Conservation (phyloP, 2,329 filamentous ascomycete species). For the Alternaria hordeiaustralica region DNA sequence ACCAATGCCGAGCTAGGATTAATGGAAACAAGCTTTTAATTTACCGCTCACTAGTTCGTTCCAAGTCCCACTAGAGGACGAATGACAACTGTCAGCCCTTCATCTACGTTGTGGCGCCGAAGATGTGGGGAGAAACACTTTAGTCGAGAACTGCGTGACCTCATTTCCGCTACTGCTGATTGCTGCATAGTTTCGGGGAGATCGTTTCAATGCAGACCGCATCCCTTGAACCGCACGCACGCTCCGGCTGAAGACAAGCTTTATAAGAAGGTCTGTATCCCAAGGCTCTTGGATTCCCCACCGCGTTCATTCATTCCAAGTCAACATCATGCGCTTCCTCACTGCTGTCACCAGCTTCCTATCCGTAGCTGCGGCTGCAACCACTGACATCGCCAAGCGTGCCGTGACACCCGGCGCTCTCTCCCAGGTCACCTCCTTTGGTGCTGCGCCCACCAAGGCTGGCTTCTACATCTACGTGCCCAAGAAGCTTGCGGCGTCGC, state of each 20-base stretch:
- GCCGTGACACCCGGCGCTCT: conserved; percentile 39
- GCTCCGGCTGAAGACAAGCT: neutral
- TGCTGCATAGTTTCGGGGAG: conserved; percentile 6
- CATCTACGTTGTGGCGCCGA: conserved; percentile 5
- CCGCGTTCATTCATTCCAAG: neutral
- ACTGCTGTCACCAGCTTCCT: conserved; percentile 25
- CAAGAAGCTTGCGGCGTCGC: conserved; percentile 52
- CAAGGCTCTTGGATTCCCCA: neutral
- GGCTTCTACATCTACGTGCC: conserved; percentile 62
- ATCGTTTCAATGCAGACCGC: neutral
- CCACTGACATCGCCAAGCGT: conserved; percentile 30
- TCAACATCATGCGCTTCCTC: conserved; percentile 32
- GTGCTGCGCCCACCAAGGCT: conserved; percentile 52
- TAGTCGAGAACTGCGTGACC: conserved; percentile 4
- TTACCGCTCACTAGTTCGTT: neutral
- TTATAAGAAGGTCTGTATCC: conserved; percentile 5
- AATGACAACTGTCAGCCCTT: neutral
- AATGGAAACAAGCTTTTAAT: conserved; percentile 16
- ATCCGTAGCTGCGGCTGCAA: conserved; percentile 28
- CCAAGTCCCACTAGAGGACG: neutral
- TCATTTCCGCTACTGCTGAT: conserved; percentile 7
- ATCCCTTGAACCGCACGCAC: conserved; percentile 11
- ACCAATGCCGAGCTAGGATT: conserved; percentile 9
- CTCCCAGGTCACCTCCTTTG: conserved; percentile 52
- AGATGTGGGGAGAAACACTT: conserved; percentile 11